Evolutionary conservation across 1,139 yeast species (phyloP), one percentile per base, ranked within the genome.

Genomic region (Taiozyma onychis): DNA sequence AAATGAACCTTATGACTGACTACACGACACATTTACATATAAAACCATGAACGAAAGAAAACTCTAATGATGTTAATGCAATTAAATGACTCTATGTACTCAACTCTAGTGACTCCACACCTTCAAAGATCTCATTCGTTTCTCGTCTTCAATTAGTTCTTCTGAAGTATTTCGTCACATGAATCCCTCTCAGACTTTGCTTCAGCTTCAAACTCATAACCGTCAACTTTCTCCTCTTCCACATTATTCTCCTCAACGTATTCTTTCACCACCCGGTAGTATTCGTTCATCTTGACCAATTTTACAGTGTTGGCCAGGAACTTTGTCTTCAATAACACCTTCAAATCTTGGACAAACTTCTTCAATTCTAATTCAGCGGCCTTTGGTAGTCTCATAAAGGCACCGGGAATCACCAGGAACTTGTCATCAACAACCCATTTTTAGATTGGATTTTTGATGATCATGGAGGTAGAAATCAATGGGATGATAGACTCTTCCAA

Each of bases 381-480:
- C 37, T 53, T 59, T 11, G 64, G 57, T 32, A 64, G 52, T 16
- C 54, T 51, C 48, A 57, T 45, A 47, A 60, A 67, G 9, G 65
- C 62, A 30, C 64, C 69, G 2, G 79, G 75, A 54, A 71, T 73
- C 34, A 77, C 66, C 6, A 80, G 67, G 56, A 73, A 81, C 7
- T 74, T 68, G 2, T 74, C 69, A 18, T 71, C 76, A 39, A 68
- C 69, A 43, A 73, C 61, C 74, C 79, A 75, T 54, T 59, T 11
- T 68, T 71, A 54, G 45, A 58, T 50, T 2, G 65, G 64, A n/a
- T 58, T 53, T 28, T 54, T 56, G 2, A 67, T 52, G 41, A 53
- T 51, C 55, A 69, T 54, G 53, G 52, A 42, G 57, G 46, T 27
- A 51, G 46, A 59, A 54, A 58, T 68, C 56, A 28, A 68, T 46